phyloP scores from a whole-genome alignment of 2,329 filamentous ascomycete genomes.

The Leptographium wingfieldii region DNA sequence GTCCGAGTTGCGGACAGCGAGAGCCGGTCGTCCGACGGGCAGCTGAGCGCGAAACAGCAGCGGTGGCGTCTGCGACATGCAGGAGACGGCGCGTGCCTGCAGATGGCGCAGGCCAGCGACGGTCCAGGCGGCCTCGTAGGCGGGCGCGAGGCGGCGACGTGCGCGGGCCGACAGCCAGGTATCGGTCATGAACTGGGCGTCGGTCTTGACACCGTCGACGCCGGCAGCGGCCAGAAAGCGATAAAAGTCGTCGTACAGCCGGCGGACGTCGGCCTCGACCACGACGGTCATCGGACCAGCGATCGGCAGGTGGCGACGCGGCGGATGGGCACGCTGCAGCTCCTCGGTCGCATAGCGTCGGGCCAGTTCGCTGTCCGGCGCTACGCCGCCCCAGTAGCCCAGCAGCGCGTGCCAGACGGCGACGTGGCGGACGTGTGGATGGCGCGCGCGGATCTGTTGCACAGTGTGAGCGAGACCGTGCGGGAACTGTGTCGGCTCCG shows the following conservation, averaged over 20 bases:
- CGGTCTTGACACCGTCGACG: slow-evolving; percentile 82
- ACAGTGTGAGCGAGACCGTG: slow-evolving; percentile 63
- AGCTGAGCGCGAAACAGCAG: slow-evolving; percentile 77
- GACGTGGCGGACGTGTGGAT: slow-evolving; percentile 67
- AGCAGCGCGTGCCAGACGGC: slow-evolving; percentile 89
- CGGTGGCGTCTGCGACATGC: slow-evolving; percentile 87
- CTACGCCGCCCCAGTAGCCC: slow-evolving; percentile 84
- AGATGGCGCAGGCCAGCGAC: slow-evolving; percentile 69
- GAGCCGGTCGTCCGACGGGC: slow-evolving; percentile 57
- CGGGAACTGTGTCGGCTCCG: slow-evolving; percentile 67
- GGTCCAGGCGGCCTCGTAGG: slow-evolving; percentile 80
- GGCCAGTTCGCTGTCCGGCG: slow-evolving; percentile 60
- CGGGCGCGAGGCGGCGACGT: slow-evolving; percentile 56
- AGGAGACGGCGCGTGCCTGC: slow-evolving; percentile 66
- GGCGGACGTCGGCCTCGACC: slow-evolving; percentile 57
- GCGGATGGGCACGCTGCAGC: slow-evolving; percentile 35
- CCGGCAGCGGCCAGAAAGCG: slow-evolving; percentile 60
- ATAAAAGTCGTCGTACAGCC: slow-evolving; percentile 89
- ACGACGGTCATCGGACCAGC: slow-evolving; percentile 61
- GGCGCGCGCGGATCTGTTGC: slow-evolving; percentile 51
- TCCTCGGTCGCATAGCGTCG: slow-evolving; percentile 64
- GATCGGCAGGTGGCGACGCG: slow-evolving; percentile 33
- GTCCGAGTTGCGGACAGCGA: slow-evolving; percentile 74
- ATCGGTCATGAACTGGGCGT: slow-evolving; percentile 84
- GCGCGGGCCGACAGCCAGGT: slow-evolving; percentile 54